phyloP scores from a whole-genome alignment of 2,329 filamentous ascomycete species.

The Xylariaceae sp. region DNA sequence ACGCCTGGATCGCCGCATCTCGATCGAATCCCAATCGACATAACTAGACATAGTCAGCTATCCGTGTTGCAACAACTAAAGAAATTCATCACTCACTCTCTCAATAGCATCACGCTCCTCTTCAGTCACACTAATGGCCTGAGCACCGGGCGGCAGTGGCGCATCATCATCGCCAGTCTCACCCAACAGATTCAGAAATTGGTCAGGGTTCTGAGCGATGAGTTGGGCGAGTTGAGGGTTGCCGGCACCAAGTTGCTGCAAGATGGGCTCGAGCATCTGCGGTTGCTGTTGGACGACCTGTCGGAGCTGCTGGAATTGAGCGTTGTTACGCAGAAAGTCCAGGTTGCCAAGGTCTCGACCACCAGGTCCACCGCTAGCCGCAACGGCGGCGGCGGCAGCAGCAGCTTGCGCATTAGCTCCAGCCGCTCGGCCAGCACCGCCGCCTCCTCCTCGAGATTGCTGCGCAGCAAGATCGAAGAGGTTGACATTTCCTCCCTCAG shows the following conservation, averaged over 20 bases:
- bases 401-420: slow-evolving; percentile 46
- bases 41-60: slow-evolving; percentile 56
- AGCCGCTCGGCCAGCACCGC: slow-evolving; percentile 46
- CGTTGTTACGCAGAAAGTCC: slow-evolving; percentile 92
- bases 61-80: slow-evolving; percentile 8
- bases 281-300: slow-evolving; percentile 97
- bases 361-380: slow-evolving; percentile 50
- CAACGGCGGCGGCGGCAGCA: slow-evolving; percentile 51
- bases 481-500: slow-evolving; percentile 69
- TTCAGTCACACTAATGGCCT: slow-evolving; percentile 88
- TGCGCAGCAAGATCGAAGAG: slow-evolving; percentile 92
- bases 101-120: slow-evolving; percentile 98
- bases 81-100: slow-evolving; percentile 64
- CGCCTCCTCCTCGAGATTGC: slow-evolving; percentile 57
- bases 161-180: slow-evolving; percentile 87
- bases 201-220: slow-evolving; percentile 88
- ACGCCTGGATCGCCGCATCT: slow-evolving; percentile 93
- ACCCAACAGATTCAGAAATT: slow-evolving; percentile 87
- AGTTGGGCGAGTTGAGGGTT: slow-evolving; percentile 93
- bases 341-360: slow-evolving; percentile 68
- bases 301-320: slow-evolving; percentile 96
- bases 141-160: slow-evolving; percentile 82
- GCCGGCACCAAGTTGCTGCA: slow-evolving; percentile 92
- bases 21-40: slow-evolving; percentile 92
- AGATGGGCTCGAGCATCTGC: slow-evolving; percentile 96